Evolutionary conservation across 2,329 filamentous ascomycete species (phyloP).

Genomic region (Dendrostoma leiphaemia): DNA sequence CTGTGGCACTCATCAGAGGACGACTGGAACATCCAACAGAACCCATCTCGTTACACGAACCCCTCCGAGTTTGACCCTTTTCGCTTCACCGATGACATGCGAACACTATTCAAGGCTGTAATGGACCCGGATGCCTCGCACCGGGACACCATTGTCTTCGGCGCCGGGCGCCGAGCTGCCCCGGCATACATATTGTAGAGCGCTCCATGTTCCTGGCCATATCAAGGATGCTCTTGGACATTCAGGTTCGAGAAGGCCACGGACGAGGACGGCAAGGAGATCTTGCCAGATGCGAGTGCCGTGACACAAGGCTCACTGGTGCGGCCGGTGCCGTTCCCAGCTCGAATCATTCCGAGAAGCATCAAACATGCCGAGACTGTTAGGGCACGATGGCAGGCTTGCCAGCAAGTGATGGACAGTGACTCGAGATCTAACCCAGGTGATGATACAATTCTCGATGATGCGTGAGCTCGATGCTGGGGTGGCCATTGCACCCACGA

Average conservation of each 20-base stretch:
- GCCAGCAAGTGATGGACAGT: not conserved
- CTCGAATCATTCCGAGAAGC: not conserved
- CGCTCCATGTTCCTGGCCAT: constrained; percentile 47
- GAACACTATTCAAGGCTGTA: constrained; percentile 24
- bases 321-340: not conserved
- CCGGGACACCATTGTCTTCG: constrained; percentile 53
- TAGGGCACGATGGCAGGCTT: not conserved
- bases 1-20: too few species aligned
- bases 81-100: constrained; percentile 31
- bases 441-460: too few species aligned
- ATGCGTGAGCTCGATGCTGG: too few species aligned
- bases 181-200: constrained; percentile 53
- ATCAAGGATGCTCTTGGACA: constrained; percentile 46
- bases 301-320: not conserved
- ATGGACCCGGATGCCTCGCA: constrained; percentile 30
- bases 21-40: constrained; percentile 40
- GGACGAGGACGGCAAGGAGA: not conserved
- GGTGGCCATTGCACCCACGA: too few species aligned
- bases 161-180: constrained; percentile 56
- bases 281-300: not conserved
- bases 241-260: constrained; percentile 27
- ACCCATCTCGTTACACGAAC: constrained; percentile 38
- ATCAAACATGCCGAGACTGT: not conserved
- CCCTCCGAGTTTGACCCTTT: constrained; percentile 41
- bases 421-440: too few species aligned